Evolutionary conservation across 257 asterid species (phyloP).

Genomic region (Solanum infundibuliforme): DNA sequence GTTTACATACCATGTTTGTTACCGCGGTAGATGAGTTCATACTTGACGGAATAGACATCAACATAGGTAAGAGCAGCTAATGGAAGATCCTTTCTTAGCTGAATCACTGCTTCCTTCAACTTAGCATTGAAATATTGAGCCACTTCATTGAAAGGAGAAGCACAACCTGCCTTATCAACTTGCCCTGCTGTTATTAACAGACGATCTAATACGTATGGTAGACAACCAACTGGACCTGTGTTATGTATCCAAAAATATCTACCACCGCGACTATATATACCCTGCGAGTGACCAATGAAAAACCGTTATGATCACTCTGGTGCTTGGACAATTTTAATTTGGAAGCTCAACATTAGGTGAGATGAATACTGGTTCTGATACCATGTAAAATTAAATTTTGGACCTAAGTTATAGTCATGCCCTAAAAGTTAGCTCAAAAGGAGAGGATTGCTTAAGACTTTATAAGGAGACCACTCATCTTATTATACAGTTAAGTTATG

Average conservation of each 20-base stretch:
- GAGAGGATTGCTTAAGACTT: no score
- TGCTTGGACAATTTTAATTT: no score
- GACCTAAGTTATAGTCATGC: no score
- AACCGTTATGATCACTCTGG: no score
- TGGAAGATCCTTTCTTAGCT: conserved; percentile 46
- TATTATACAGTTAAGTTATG: no score
- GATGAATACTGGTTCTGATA: no score
- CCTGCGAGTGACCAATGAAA: conserved; percentile 11
- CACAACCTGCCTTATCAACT: conserved; percentile 60
- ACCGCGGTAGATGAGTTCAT: conserved; percentile 59
- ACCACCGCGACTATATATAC: conserved; percentile 48
- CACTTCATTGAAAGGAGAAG: conserved; percentile 49
- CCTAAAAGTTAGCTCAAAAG: no score
- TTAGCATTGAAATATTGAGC: conserved; percentile 48
- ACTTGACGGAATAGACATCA: conserved; percentile 63
- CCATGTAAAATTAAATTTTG: neutral
- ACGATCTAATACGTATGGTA: conserved; percentile 54
- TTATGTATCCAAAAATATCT: conserved; percentile 89
- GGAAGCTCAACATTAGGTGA: no score
- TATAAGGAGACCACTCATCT: no score
- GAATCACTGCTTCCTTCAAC: conserved; percentile 39
- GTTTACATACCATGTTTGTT: conserved; percentile 35
- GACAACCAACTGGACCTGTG: conserved; percentile 89
- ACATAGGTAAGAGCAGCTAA: conserved; percentile 67
- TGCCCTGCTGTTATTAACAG: conserved; percentile 31